Percentiles rank a stretch among this genome's conserved stretches.
Conservation (phyloP, 1,284 basidiomycete genomes). For the Sporisorium graminicola region DNA sequence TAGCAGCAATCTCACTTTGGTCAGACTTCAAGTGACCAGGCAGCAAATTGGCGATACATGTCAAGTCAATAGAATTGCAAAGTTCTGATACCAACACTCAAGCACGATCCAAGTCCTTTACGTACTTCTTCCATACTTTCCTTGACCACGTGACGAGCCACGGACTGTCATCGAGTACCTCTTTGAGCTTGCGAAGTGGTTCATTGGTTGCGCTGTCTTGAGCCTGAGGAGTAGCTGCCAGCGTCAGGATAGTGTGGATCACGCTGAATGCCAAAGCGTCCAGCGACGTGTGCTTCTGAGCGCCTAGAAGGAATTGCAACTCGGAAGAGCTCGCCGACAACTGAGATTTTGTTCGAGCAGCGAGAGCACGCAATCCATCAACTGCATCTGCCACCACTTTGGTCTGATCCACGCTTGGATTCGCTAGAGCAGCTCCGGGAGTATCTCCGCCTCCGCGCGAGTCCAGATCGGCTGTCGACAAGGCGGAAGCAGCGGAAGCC, state of each 20-base stretch:
- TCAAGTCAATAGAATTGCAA: not conserved
- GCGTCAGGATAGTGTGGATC: slow-evolving; percentile 52
- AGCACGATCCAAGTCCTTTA: slow-evolving; percentile 36
- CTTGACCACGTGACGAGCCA: slow-evolving; percentile 49
- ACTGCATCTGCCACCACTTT: slow-evolving; percentile 36
- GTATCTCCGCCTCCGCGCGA: slow-evolving; percentile 43
- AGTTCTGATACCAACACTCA: not conserved
- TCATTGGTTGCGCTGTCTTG: slow-evolving; percentile 9
- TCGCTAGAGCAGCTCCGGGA: slow-evolving; percentile 38
- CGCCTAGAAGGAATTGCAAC: slow-evolving; percentile 21
- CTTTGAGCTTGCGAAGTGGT: slow-evolving; percentile 28
- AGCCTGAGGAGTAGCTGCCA: slow-evolving; percentile 45
- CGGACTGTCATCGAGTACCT: slow-evolving; percentile 37
- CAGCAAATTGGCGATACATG: too few species aligned
- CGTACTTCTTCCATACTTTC: slow-evolving; percentile 41
- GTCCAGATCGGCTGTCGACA: slow-evolving; percentile 36
- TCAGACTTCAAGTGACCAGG: not conserved
- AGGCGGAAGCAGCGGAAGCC: slow-evolving; percentile 27
- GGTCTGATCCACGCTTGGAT: slow-evolving; percentile 38
- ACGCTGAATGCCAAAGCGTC: slow-evolving; percentile 55
- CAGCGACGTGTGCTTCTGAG: slow-evolving; percentile 29
- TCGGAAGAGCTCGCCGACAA: slow-evolving; percentile 9
- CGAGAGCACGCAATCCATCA: slow-evolving; percentile 36
- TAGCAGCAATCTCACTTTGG: not conserved
- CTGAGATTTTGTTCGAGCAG: slow-evolving; percentile 27